Conservation (phyloP, 2,329 filamentous ascomycete genomes). For the Diaporthe ilicicola region DNA sequence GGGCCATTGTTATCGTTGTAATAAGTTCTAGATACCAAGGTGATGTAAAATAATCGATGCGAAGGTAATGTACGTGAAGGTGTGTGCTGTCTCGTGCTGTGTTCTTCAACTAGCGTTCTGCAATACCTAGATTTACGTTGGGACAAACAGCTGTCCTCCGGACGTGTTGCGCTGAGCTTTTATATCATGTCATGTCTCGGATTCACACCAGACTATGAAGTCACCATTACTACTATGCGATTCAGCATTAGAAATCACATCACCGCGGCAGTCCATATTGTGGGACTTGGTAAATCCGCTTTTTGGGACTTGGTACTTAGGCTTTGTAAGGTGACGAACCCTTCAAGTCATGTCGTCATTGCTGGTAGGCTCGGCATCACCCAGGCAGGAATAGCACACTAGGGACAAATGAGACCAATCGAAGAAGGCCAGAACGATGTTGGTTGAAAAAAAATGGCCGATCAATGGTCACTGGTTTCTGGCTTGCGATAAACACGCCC, state of each 20-base stretch:
- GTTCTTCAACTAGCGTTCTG: no score
- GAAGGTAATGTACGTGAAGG: background rate
- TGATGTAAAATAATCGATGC: background rate
- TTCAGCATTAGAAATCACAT: conserved; percentile 6
- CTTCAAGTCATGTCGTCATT: conserved; percentile 21
- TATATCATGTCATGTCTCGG: background rate
- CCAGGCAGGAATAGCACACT: background rate
- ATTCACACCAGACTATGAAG: background rate
- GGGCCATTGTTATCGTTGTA: conserved; percentile 16
- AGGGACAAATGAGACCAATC: background rate
- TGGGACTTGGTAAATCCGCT: conserved; percentile 18
- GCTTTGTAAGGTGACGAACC: background rate
- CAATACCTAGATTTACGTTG: no score
- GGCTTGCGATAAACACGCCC: background rate
- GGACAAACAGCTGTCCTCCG: no score
- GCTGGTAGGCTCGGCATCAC: background rate
- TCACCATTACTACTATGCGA: conserved; percentile 3
- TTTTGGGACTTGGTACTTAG: background rate
- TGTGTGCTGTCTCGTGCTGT: background rate
- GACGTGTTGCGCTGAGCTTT: background rate
- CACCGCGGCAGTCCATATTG: background rate
- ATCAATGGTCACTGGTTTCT: background rate
- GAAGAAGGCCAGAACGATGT: no score
- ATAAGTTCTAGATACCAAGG: background rate
- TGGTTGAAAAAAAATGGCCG: no score